Base-by-base conservation (phyloP, 371 early-diverging fungal species). In the Syncephalis fuscata region DNA sequence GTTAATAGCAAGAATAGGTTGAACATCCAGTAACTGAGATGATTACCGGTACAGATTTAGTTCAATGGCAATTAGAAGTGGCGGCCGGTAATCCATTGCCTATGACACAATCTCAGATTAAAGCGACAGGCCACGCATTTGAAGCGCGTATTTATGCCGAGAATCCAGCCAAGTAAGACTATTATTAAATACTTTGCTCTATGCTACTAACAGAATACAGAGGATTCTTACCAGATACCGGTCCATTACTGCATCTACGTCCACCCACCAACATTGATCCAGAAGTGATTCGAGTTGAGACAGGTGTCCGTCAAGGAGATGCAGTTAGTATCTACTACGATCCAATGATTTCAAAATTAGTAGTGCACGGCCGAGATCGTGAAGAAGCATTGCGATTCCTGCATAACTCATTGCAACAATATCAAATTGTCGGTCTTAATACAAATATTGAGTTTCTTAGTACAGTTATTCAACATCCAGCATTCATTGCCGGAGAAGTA, bases 21-120 rank as follows among this genome's bases (percentile, higher is more conserved):
- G 97, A 97, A 64, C 99, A 97, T 64, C 94, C 97, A 7, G 85
- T 94, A 10, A 94, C 98, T 3, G 99, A 98, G 64, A 85, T 91
- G 85, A 77, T 94, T 23, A 90, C 91, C 11, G 72, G 77, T 48
- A 83, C 88, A 2, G 96, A 98, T 65, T 65, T 98, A 45, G 95
- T 94, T 2, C 85, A 82, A 45, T 85, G 89, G 84, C 92, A 93
- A 64, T 69, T 90, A 38, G 78, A 83, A 52, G 87, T 90, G 17
- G 91, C 93, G 21, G 69, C 88, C 22, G 90, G 90, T 14, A 87
- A 88, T 62, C 65, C 61, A 11, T 63, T 92, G 41, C 88, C 87
- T 20, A 54, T 70, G 54, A 60, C 62, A 11, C 92, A 92, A 62
- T 58, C 75, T 17, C 76, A 88, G 27, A 62, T 91, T 20, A 51